Conservation (phyloP, 352 stramenopile genomes). For the Globisporangium carolinianum region DNA sequence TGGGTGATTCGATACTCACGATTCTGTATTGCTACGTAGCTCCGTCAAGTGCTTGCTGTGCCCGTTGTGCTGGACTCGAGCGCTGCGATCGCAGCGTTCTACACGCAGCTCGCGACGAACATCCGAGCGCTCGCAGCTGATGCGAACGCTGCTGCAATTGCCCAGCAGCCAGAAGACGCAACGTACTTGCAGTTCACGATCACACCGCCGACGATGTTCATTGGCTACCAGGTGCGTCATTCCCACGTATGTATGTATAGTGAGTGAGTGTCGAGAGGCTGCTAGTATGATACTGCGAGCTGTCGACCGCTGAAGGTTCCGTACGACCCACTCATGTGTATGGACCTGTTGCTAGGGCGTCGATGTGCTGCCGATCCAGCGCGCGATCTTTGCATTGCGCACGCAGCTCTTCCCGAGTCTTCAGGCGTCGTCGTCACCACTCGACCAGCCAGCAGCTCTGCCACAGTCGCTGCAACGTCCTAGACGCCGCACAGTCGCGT, state of each 20-base stretch:
- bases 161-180: constrained; percentile 22
- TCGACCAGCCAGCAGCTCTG: background rate
- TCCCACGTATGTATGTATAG: too few species aligned
- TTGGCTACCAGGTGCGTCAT: constrained; percentile 45
- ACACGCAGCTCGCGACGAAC: constrained; percentile 6
- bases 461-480: background rate
- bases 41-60: constrained; percentile 9
- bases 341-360: constrained; percentile 17
- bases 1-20: background rate
- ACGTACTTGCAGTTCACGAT: constrained; percentile 50
- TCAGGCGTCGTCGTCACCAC: background rate
- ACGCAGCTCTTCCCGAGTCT: constrained; percentile 28
- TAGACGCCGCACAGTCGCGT: constrained; percentile 27
- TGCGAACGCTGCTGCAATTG: constrained; percentile 9
- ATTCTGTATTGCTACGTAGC: background rate
- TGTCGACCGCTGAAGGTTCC: too few species aligned
- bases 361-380: constrained; percentile 27
- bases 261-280: too few species aligned
- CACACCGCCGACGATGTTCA: constrained; percentile 58
- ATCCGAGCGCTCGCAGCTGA: constrained; percentile 7
- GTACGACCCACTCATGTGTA: background rate
- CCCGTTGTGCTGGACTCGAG: constrained; percentile 19
- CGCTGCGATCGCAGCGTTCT: constrained; percentile 6
- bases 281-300: too few species aligned
- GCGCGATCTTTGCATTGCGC: constrained; percentile 24